Conservation (phyloP, 2,329 filamentous ascomycete species). For the Exophiala sideris region DNA sequence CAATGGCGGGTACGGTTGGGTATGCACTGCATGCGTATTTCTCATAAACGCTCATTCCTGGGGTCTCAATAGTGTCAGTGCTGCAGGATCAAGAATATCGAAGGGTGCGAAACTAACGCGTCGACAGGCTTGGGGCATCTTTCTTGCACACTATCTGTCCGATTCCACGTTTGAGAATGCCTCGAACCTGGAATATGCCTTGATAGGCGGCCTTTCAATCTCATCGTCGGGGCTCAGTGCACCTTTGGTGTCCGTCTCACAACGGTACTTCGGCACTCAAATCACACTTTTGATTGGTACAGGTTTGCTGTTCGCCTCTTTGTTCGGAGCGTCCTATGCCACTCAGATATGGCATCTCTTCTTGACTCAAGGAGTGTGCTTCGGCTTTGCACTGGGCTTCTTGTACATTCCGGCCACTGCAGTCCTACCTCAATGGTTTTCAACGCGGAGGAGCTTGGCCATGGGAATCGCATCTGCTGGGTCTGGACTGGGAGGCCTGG, state of each 20-base stretch:
- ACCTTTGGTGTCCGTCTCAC: conserved; percentile 28
- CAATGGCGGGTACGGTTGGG: conserved; percentile 36
- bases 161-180: conserved; percentile 30
- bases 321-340: conserved; percentile 30
- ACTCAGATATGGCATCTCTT: conserved; percentile 28
- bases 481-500: conserved; percentile 31
- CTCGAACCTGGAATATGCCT: conserved; percentile 31
- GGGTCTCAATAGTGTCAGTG: conserved; percentile 30
- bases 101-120: neutral
- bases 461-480: conserved; percentile 31
- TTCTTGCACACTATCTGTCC: conserved; percentile 41
- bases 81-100: neutral
- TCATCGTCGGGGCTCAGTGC: conserved; percentile 28
- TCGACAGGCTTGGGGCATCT: conserved; percentile 39
- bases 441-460: conserved; percentile 29
- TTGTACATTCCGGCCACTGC: conserved; percentile 26
- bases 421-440: conserved; percentile 33
- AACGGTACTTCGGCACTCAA: conserved; percentile 20
- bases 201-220: conserved; percentile 33
- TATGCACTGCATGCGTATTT: conserved; percentile 29
- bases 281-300: conserved; percentile 26
- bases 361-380: conserved; percentile 28
- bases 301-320: conserved; percentile 20
- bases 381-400: conserved; percentile 30
- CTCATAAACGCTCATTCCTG: conserved; percentile 34